phyloP scores from a whole-genome alignment of 2,329 filamentous ascomycete species.

The Aspergillus nomiae region DNA sequence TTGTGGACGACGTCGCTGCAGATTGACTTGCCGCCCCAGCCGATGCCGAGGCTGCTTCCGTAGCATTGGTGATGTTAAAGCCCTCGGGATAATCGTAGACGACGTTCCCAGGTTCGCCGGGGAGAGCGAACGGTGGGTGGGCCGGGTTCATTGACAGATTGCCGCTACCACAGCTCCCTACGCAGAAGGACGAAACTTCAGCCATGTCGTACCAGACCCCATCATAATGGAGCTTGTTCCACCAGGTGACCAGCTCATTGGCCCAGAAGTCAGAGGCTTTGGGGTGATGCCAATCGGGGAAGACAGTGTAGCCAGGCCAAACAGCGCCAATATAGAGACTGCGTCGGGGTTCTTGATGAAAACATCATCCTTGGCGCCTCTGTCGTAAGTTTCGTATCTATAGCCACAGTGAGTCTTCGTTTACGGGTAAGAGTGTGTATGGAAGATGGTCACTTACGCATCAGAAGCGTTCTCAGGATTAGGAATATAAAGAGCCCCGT shows the following conservation, averaged over 20 bases:
- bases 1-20: slow-evolving; percentile 33
- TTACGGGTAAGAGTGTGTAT: background rate
- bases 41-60: slow-evolving; percentile 64
- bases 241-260: slow-evolving; percentile 54
- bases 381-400: slow-evolving; percentile 55
- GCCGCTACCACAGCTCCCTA: slow-evolving; percentile 69
- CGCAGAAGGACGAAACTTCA: slow-evolving; percentile 66
- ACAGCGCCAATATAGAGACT: slow-evolving; percentile 57
- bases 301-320: slow-evolving; percentile 63
- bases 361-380: slow-evolving; percentile 51
- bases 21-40: slow-evolving; percentile 56
- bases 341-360: slow-evolving; percentile 58
- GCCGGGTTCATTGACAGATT: slow-evolving; percentile 68
- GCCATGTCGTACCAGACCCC: slow-evolving; percentile 64
- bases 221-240: slow-evolving; percentile 57
- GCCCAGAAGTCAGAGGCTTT: slow-evolving; percentile 63
- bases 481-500: slow-evolving; percentile 69
- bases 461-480: slow-evolving; percentile 70
- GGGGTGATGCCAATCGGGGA: slow-evolving; percentile 62
- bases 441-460: slow-evolving; percentile 52
- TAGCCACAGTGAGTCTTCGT: background rate
- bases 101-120: slow-evolving; percentile 64
- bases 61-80: slow-evolving; percentile 69
- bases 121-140: slow-evolving; percentile 66
- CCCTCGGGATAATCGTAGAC: slow-evolving; percentile 67